Evolutionary conservation across 2,329 filamentous ascomycete species (phyloP).

Genomic region (Colletotrichum chrysophilum): DNA sequence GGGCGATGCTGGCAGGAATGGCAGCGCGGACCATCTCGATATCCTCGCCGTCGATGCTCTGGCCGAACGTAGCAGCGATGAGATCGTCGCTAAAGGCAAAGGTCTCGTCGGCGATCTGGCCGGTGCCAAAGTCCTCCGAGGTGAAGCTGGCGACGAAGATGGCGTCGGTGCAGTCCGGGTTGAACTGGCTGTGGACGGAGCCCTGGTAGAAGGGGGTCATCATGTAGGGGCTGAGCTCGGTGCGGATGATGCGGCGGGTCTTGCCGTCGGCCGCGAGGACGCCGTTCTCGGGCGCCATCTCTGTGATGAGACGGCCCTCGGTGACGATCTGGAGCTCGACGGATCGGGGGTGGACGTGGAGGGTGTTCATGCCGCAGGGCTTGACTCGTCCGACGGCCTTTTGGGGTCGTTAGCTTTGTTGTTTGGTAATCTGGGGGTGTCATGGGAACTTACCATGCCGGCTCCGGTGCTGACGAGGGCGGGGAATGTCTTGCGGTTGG

Average conservation of each 20-base stretch:
- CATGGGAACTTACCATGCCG: constrained; percentile 45
- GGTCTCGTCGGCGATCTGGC: constrained; percentile 54
- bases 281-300: constrained; percentile 59
- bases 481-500: constrained; percentile 63
- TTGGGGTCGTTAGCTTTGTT: neutral
- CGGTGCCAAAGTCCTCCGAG: constrained; percentile 56
- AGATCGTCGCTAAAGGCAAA: constrained; percentile 51
- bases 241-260: constrained; percentile 35
- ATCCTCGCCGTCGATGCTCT: constrained; percentile 50
- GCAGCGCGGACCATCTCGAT: constrained; percentile 46
- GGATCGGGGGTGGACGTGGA: constrained; percentile 59
- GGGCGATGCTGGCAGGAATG: constrained; percentile 54
- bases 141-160: constrained; percentile 56
- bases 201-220: constrained; percentile 62
- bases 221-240: constrained; percentile 45
- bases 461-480: constrained; percentile 57
- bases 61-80: constrained; percentile 51
- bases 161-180: constrained; percentile 56
- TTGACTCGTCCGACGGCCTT: constrained; percentile 53
- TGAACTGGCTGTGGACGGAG: constrained; percentile 60
- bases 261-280: constrained; percentile 41
- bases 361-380: constrained; percentile 61
- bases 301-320: constrained; percentile 51
- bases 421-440: too few relatives aligned
- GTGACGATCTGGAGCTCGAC: constrained; percentile 59